Evolutionary conservation across 1,139 yeast genomes (phyloP), one percentile per base, ranked within the genome.

Genomic region (Pichia sp.): DNA sequence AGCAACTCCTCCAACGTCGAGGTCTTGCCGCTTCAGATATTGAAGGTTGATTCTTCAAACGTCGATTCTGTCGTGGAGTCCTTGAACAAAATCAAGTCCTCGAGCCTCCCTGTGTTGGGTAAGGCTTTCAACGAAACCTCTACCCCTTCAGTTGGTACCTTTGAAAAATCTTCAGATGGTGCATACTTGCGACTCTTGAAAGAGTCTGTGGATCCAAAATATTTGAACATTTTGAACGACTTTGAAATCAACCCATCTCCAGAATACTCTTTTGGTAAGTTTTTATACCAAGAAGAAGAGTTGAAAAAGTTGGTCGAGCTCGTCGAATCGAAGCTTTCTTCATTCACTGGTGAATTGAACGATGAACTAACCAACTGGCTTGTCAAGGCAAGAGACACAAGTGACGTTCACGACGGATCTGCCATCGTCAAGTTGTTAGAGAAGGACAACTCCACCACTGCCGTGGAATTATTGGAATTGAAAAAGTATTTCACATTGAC

Each of bases 261-360:
- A 10, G 97, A 90, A 70, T 90, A 75, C 67, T 97, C 97, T 2
- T 89, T 80, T 62, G 99, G 99, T 70, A 75, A 82, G 41, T 90
- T 77, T 66, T 72, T 90, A 62, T 80, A 79, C 49, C 74, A 74
- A 45, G 78, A 82, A 64, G 82, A 84, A 63, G 75, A 78, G 59
- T 77, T 80, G 54, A 66, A 72, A 30, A 68, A 72, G 41, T 76
- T 87, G 62, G 66, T 80, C 40, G 69, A 72, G 4, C 67, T 77
- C 57, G 83, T 84, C n/a, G 73, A 76, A 51, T 79, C 81, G 63
- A 68, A 74, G 47, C 68, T 82, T 23, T 70, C 75, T 23, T 54
- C 58, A 40, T 65, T 66, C 49, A 55, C 57, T 11, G 65, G 67
- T 46, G 77, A 75, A 52, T 73, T 88, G 57, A 78, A 81, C 49